Evolutionary conservation across 2,329 filamentous ascomycete genomes (phyloP).

Genomic region (Zasmidium citrigriseum): DNA sequence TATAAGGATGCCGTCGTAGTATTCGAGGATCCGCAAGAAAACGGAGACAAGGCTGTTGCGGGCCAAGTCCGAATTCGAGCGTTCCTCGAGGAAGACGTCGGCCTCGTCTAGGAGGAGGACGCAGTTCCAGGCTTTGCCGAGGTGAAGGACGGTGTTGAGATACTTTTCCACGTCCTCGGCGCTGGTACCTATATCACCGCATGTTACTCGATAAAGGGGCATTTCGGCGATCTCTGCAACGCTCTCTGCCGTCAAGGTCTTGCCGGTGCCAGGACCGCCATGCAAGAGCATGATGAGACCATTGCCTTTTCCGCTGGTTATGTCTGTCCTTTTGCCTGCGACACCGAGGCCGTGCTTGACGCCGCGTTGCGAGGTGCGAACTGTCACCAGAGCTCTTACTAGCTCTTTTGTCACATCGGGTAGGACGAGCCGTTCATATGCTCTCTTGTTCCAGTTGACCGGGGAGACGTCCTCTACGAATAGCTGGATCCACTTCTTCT

Average conservation of each 20-base stretch:
- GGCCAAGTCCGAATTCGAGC: slow-evolving; percentile 42
- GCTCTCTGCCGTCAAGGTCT: slow-evolving; percentile 54
- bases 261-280: slow-evolving; percentile 53
- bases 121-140: slow-evolving; percentile 53
- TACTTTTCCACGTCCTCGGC: not conserved
- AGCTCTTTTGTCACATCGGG: too few relatives aligned
- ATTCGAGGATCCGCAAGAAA: slow-evolving; percentile 40
- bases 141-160: slow-evolving; percentile 29
- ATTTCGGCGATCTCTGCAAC: slow-evolving; percentile 52
- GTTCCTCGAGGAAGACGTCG: slow-evolving; percentile 45
- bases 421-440: too few relatives aligned
- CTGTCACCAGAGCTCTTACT: too few relatives aligned
- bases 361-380: too few relatives aligned
- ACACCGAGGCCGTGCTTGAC: too few relatives aligned
- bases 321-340: too few relatives aligned
- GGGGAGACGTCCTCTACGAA: too few relatives aligned
- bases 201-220: not conserved
- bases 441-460: too few relatives aligned
- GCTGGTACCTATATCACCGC: not conserved
- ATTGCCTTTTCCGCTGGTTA: not conserved
- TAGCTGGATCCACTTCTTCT: too few relatives aligned
- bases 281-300: slow-evolving; percentile 48
- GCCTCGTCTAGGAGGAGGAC: slow-evolving; percentile 56
- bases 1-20: slow-evolving; percentile 47
- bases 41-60: slow-evolving; percentile 50